phyloP scores from a whole-genome alignment of 1,284 basidiomycete species.

The Inonotus obliquus region DNA sequence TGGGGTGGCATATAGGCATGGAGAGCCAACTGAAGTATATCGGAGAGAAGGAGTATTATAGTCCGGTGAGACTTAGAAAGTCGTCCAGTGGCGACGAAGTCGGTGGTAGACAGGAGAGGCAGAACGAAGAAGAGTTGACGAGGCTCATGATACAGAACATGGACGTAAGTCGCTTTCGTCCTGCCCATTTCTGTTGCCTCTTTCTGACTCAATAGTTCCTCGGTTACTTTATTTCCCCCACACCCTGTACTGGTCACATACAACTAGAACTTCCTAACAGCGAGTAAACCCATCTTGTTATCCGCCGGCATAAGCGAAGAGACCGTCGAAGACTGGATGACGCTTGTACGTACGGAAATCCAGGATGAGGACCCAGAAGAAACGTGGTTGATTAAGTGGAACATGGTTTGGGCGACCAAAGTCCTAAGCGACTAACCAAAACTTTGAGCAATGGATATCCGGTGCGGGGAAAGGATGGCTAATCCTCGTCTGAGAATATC shows the following conservation, averaged over 20 bases:
- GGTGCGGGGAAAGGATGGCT: too few relatives aligned
- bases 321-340: constrained; percentile 11
- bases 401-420: constrained; percentile 14
- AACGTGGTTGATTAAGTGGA: constrained; percentile 5
- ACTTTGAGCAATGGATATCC: too few relatives aligned
- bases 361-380: background rate
- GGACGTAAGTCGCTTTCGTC: background rate
- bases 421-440: too few relatives aligned
- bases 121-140: background rate
- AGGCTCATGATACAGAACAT: constrained; percentile 6
- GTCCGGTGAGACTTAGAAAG: background rate
- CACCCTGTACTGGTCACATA: too few relatives aligned
- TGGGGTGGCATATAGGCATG: background rate
- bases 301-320: constrained; percentile 6
- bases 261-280: constrained; percentile 5
- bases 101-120: background rate
- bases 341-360: constrained; percentile 4
- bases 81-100: background rate
- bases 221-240: background rate
- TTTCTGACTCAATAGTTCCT: background rate
- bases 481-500: too few relatives aligned
- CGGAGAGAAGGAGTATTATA: constrained; percentile 5
- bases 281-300: constrained; percentile 8
- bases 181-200: background rate
- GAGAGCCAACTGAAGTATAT: constrained; percentile 2